Base-by-base conservation (phyloP, 345 rosid species). In the Populus nigra region DNA sequence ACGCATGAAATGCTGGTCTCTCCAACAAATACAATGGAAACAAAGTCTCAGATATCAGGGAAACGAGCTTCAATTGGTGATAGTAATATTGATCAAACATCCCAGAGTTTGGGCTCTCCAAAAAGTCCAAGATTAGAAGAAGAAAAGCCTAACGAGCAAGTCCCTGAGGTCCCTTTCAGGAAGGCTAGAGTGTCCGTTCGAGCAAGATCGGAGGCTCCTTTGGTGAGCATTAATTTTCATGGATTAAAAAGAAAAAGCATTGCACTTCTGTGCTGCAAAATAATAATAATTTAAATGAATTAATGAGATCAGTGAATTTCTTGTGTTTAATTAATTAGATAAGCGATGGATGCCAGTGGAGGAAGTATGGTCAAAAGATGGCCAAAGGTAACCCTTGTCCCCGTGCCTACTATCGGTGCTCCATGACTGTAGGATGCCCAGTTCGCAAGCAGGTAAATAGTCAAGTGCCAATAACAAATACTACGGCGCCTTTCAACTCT, bases 361-460 rank as follows among this genome's bases (percentile, higher is more conserved):
- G 98, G 74, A 94, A 94, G 62, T 94, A 94, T 50, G 98, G 98
- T 35, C 98, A 94, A 77, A 94, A 94, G 83, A 88, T 89, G 84
- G 93, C 98, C 3, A 92, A 92, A 84, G 89, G 96, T 0, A 94
- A 92, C 82, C 98, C 97, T 68, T 94, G 93, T 77, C 98, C 98
- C 5, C 86, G 97, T 15, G 97, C 97, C n/a, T 94, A 94, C 83
- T 94, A 94, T 67, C 97, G 98, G 5, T 94, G 98, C 84, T 90
- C 97, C 39, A 86, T 89, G 89, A 87, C 88, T 29, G 80, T 72
- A 45, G 89, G 87, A 55, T 94, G 98, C 80, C 97, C 98, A 0
- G 98, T 90, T 49, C 90, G 98, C 65, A 94, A 94, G 84, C 98
- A 94, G 94, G 97, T 93, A 59, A 59, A 59, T n/a, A 59, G 12